Base-by-base conservation (phyloP, 495 filamentous ascomycete species). In the Aspergillus carlsbadensis region DNA sequence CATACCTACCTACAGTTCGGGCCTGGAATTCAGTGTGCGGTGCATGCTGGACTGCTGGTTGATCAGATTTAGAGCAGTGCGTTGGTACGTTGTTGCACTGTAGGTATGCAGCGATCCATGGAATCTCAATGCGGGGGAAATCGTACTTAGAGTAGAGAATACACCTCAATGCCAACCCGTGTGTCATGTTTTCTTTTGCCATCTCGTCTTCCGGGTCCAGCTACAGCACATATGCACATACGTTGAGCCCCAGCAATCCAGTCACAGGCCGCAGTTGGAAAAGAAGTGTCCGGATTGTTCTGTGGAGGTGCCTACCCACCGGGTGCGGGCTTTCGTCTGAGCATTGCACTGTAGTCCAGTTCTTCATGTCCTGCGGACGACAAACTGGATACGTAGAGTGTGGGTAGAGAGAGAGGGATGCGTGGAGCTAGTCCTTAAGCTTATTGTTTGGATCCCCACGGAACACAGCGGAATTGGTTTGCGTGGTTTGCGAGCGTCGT, bases 381-480 rank as follows among this genome's bases (percentile, higher is more conserved):
- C 21, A 43, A 44, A 43, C 37, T 34, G 39, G 31, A 21, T 20
- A 44, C 17, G 17, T 11, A 11, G n/a, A 35, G 21, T 36, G n/a
- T 11, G 11, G 33, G 40, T 0, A 18, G 20, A 34, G 7, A 41
- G 8, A 41, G 17, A 14, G 20, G 20, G 24, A 24, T 24, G n/a
- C n/a, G 24, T 54, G 51, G 47, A 39, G 47, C 36, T 26, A 1
- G 33, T 20, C 37, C 22, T 39, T 26, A 50, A 50, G 47, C 34
- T 50, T 37, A 39, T 50, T 39, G 47, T 50, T 50, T 50, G 47
- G n/a, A 14, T 37, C 3, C n/a, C 18, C 47, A 50, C 34, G 36
- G 34, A 8, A 20, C 34, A 10, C 5, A 10, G 29, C 10, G 29
- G 31, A 20, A 17, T 22, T 21, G 46, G 46, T 49, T 49, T 49